Evolutionary conservation across 2,329 filamentous ascomycete species (phyloP).

Genomic region (Lachnellula willkommii): DNA sequence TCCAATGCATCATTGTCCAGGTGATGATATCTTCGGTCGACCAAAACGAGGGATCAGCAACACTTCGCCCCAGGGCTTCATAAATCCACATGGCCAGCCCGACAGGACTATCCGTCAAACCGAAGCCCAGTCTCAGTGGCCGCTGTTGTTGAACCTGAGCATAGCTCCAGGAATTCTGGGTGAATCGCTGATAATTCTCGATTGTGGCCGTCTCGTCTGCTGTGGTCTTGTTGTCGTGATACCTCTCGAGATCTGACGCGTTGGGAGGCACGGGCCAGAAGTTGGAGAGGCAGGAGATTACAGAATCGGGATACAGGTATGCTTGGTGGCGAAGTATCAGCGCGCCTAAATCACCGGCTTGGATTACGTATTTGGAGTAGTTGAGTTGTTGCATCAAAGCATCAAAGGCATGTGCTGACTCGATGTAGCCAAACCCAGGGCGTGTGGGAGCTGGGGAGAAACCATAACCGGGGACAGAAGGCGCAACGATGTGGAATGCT

Average conservation of each 20-base stretch:
- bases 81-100: slow-evolving; percentile 30
- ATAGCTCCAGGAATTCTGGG: background rate
- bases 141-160: slow-evolving; percentile 2
- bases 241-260: slow-evolving; percentile 4
- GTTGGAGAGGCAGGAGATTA: slow-evolving; percentile 7
- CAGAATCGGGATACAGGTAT: slow-evolving; percentile 2
- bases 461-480: slow-evolving; percentile 40
- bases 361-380: slow-evolving; percentile 23
- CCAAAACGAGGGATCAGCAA: slow-evolving; percentile 5
- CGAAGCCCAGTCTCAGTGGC: slow-evolving; percentile 12
- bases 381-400: slow-evolving; percentile 38
- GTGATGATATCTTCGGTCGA: slow-evolving; percentile 22
- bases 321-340: slow-evolving; percentile 11
- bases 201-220: slow-evolving; percentile 5
- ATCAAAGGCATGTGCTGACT: slow-evolving; percentile 33
- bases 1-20: slow-evolving; percentile 22
- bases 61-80: slow-evolving; percentile 8
- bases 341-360: slow-evolving; percentile 23
- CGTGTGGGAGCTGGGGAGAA: slow-evolving; percentile 34
- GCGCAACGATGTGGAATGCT: slow-evolving; percentile 43
- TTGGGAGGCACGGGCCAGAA: slow-evolving; percentile 11
- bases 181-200: background rate
- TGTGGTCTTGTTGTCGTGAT: background rate
- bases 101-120: slow-evolving; percentile 31
- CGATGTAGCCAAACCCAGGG: slow-evolving; percentile 34